Conservation (phyloP, 169 alveolate genomes). For the Plasmodium billcollinsi region DNA sequence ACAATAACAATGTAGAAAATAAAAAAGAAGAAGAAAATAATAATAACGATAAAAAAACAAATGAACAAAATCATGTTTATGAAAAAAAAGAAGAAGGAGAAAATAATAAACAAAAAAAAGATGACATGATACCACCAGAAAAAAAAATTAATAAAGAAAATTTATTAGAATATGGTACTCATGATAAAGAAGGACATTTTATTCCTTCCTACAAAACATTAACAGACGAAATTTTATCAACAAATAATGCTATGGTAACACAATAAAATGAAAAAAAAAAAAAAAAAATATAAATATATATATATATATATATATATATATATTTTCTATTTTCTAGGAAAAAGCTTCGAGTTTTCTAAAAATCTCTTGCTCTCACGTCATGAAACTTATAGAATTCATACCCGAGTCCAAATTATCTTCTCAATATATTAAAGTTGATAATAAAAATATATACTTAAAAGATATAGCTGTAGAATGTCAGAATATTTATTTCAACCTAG, state of each 20-base stretch:
- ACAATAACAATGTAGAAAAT: conserved; percentile 17
- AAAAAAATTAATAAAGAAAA: conserved; percentile 62
- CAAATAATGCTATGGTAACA: conserved; percentile 54
- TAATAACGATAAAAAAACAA: conserved; percentile 4
- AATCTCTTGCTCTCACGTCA: conserved; percentile 52
- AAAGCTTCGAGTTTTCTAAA: conserved; percentile 42
- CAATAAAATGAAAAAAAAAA: not conserved
- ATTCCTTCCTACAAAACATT: conserved; percentile 70
- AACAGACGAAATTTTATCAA: conserved; percentile 65
- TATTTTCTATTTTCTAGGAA: conserved; percentile 20
- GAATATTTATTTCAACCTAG: conserved; percentile 22
- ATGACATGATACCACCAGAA: conserved; percentile 15
- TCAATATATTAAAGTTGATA: conserved; percentile 57
- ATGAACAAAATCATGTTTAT: not conserved
- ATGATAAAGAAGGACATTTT: conserved; percentile 59
- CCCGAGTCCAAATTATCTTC: conserved; percentile 60
- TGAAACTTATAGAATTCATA: conserved; percentile 50
- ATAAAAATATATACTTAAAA: conserved; percentile 60
- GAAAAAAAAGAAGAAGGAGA: conserved; percentile 13
- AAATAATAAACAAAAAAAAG: not conserved
- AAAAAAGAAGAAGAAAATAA: conserved; percentile 5
- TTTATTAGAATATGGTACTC: conserved; percentile 65
- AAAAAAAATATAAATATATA: not conserved
- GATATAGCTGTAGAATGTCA: conserved; percentile 61
- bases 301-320: not conserved